Base-by-base conservation (phyloP, 2,329 filamentous ascomycete species). In the Tetracladium maxilliforme region DNA sequence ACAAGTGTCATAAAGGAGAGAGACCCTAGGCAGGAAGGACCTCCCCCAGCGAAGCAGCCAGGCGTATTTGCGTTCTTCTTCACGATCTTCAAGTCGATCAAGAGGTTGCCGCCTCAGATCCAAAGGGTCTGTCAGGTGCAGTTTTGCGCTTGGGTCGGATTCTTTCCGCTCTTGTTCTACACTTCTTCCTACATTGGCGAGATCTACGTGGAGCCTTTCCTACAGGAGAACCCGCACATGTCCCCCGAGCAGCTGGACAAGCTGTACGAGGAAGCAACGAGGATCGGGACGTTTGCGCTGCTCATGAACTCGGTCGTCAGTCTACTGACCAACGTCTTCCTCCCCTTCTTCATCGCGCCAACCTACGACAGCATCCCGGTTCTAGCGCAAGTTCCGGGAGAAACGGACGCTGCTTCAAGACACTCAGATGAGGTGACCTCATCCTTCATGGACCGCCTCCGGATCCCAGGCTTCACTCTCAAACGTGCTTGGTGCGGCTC, bases 101-200 rank as follows among this genome's bases (percentile, higher is more conserved):
- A 65, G 39, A 67, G 73, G 19, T 60, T 95, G 6, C 86, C 87
- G 2, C 74, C 75, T 1, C 84, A 92, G 49, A 83, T 90, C 35
- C 66, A 66, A 33, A 75, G 70, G 34, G 82, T 94, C 19, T 94
- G 86, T 43, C 56, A 73, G 35, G 77, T 86, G 0, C 80, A 90
- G 45, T 71, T 87, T 38, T 86, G 75, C 32, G 82, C 83, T 5
- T 95, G 86, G 86, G 74, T 94, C 29, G 87, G 83, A 26, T 94
- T 87, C 70, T 95, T 94, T 41, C 86, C 86, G 2, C 84, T 93
- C 48, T 63, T 95, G 4, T 94, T 92, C 54, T 95, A 95, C 56
- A 83, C 83, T 5, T 92, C 84, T 2, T 92, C 83, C 11, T 95
- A 90, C 48, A 78, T 94, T 37, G 86, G 81, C 33, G 83, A 93